Evolutionary conservation across 192 early-diverging fungal species (phyloP), one percentile per base, ranked within the genome.

Genomic region (Coemansia asiatica): DNA sequence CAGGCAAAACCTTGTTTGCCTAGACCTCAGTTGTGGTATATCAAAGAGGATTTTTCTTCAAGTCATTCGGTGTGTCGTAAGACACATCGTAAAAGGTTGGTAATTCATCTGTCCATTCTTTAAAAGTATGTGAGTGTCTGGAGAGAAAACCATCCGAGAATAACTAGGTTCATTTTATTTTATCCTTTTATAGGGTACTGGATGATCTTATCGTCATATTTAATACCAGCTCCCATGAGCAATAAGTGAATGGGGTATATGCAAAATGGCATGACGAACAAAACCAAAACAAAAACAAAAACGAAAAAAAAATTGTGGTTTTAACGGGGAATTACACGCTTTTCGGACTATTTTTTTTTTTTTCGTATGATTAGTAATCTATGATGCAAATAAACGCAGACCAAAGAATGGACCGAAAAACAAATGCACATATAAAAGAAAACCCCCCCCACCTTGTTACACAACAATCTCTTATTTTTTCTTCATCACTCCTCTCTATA

Each of bases 91-190:
- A 16, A 25, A 53, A 27, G 27, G 25, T 27, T 21, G 51, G 25
- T 26, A 54, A 2, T 54, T 5, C 12, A 28, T 16, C n/a, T 35
- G 2, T 18, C 1, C 29, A 18, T 15, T 31, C 31, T 13, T 27
- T 36, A 21, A 36, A 4, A 4, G 0, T 36, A 12, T 36, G 33
- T 57, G 56, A 33, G 56, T 35, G 18, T 36, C 31, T 36, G 33
- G 31, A 33, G 56, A 31, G 56, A 57, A 57, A 57, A 12, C 56
- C 33, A 31, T 15, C 29, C 56, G 27, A 57, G 56, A 57, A 8
- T 21, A 36, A 31, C 35, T 1, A 54, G 12, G 9, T 10, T 50
- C 22, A 6, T 50, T 19, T 19, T 27, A 10, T 19, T n/a, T 54
- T 27, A 27, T 27, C 13, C 40, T 16, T n/a, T n/a, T n/a, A n/a